These are phyloP conservation scores for Pseudozyma thailandica DNA, from an alignment of 1,284 basidiomycete genomes.

Conservation along the genomic window DNA sequence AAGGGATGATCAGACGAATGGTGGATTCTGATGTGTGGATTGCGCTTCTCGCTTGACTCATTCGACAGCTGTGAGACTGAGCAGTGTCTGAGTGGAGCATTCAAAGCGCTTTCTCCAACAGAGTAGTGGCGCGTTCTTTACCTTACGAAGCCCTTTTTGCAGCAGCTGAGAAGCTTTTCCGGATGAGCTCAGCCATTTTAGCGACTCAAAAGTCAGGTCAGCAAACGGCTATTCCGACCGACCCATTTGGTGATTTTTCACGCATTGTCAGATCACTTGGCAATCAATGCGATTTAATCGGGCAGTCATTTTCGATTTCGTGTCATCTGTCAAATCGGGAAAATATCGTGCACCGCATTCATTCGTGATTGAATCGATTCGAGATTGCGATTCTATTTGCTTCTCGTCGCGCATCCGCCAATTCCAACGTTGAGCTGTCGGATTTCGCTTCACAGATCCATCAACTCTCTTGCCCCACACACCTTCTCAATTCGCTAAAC, in stretches of 20 bases:
- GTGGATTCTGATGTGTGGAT: no score
- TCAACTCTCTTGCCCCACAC: neutral
- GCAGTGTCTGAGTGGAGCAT: conserved; percentile 13
- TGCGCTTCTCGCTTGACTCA: conserved; percentile 3
- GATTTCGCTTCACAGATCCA: neutral
- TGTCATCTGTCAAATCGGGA: no score
- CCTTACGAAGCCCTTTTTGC: conserved; percentile 2
- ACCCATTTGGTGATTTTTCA: neutral
- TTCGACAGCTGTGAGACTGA: no score
- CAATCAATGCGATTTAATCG: no score
- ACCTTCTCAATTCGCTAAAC: neutral
- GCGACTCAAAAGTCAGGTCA: conserved; percentile 11
- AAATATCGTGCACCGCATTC: neutral
- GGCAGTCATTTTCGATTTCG: no score
- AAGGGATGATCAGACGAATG: neutral
- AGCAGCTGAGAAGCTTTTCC: neutral
- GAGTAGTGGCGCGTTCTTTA: conserved; percentile 10
- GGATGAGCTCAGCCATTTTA: conserved; percentile 20
- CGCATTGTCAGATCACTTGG: conserved; percentile 17
- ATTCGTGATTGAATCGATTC: neutral
- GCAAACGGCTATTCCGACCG: conserved; percentile 10
- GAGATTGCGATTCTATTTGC: neutral
- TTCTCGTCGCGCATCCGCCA: neutral
- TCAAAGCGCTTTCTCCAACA: neutral
- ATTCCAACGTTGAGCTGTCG: neutral